Conservation (phyloP, 257 asterid genomes). For the Coffea eugenioides region DNA sequence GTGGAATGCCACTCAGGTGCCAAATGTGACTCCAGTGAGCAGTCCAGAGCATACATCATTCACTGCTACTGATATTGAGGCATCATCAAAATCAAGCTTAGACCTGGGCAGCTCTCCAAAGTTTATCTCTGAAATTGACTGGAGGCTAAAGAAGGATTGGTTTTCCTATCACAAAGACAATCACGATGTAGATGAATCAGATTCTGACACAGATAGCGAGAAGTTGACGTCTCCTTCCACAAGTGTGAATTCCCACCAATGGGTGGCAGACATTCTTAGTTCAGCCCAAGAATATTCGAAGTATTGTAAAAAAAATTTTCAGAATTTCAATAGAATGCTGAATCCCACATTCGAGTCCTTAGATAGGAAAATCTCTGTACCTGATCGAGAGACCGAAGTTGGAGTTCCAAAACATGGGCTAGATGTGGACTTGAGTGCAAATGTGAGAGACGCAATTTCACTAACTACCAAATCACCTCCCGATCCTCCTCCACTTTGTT, state of each 20-base stretch:
- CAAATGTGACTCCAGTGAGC: conserved; percentile 80
- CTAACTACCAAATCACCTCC: conserved; percentile 39
- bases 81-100: conserved; percentile 57
- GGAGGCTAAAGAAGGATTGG: conserved; percentile 43
- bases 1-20: conserved; percentile 51
- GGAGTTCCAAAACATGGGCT: conserved; percentile 15
- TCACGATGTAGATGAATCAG: conserved; percentile 37
- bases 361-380: conserved; percentile 18
- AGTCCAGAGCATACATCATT: conserved; percentile 63
- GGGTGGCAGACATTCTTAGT: conserved; percentile 50
- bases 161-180: conserved; percentile 21
- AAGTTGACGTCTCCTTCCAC: conserved; percentile 42
- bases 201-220: conserved; percentile 59
- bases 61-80: conserved; percentile 34
- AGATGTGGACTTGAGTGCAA: conserved; percentile 30
- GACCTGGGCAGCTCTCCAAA: conserved; percentile 47
- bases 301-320: conserved; percentile 31
- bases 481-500: conserved; percentile 88
- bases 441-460: conserved; percentile 57
- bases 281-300: conserved; percentile 48
- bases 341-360: conserved; percentile 28
- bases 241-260: conserved; percentile 48
- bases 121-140: conserved; percentile 44
- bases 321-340: conserved; percentile 25
- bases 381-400: conserved; percentile 21